Conservation (phyloP, 2,329 filamentous ascomycete genomes). For the Aspergillus sp. region DNA sequence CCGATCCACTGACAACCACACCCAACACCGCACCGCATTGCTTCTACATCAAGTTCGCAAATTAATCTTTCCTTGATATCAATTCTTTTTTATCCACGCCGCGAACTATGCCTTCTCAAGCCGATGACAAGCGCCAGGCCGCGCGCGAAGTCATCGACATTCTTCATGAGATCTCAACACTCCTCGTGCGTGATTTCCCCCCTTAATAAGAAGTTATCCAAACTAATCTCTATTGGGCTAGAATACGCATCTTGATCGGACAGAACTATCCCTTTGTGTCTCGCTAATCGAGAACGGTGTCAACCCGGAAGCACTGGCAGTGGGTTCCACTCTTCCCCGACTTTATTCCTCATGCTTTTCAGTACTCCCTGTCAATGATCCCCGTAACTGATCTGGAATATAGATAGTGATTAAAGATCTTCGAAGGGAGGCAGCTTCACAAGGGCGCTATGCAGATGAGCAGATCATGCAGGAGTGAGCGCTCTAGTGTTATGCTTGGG, state of each 20-base stretch:
- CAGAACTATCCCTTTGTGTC: conserved; percentile 88
- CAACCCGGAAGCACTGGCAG: conserved; percentile 88
- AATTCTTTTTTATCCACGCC: background rate
- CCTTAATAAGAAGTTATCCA: background rate
- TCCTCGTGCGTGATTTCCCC: conserved; percentile 32
- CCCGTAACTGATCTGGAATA: conserved; percentile 1
- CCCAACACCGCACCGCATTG: no score
- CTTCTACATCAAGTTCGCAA: background rate
- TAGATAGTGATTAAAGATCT: conserved; percentile 44
- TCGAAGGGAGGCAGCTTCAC: conserved; percentile 31
- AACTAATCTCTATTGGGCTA: conserved; percentile 31
- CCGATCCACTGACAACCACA: no score
- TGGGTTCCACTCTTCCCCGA: conserved; percentile 43
- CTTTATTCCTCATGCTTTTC: background rate
- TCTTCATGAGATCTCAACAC: conserved; percentile 43
- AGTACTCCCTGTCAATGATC: background rate
- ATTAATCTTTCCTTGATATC: background rate
- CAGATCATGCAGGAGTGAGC: conserved; percentile 11
- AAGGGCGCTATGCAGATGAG: conserved; percentile 17
- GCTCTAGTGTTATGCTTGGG: background rate
- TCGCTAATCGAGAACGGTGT: conserved; percentile 96
- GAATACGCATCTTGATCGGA: conserved; percentile 90
- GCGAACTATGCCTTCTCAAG: conserved; percentile 34
- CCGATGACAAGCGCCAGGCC: conserved; percentile 43
- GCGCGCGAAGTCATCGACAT: conserved; percentile 47